These are phyloP conservation scores for Cinnamomum micranthum DNA, from an alignment of 164 flowering plant species.

Conservation along the genomic window DNA sequence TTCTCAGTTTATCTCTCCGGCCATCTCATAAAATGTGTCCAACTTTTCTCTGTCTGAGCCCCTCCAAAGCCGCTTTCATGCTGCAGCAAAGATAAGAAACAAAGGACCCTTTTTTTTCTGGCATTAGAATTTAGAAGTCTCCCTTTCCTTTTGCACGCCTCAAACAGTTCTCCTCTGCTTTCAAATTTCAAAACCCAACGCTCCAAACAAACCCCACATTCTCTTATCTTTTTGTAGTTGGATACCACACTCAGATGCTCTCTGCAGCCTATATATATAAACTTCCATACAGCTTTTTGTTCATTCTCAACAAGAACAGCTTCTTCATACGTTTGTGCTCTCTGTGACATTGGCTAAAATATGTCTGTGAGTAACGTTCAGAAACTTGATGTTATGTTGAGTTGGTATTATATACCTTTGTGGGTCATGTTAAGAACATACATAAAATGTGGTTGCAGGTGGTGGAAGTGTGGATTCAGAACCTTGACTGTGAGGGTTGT, in stretches of 20 bases:
- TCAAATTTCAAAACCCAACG: slow-evolving; percentile 3
- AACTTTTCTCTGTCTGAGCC: background rate
- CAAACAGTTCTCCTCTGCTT: background rate
- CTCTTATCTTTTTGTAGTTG: background rate
- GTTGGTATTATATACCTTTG: background rate
- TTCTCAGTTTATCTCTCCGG: background rate
- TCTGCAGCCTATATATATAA: background rate
- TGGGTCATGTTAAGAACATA: background rate
- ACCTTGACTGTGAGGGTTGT: slow-evolving; percentile 76
- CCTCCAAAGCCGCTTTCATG: background rate
- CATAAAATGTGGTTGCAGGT: slow-evolving; percentile 27
- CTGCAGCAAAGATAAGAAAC: background rate
- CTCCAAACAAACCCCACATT: background rate
- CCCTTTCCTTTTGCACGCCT: slow-evolving; percentile 7
- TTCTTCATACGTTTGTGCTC: background rate
- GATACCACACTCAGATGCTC: background rate
- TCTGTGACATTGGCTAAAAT: background rate
- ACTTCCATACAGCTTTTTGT: background rate
- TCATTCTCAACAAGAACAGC: background rate
- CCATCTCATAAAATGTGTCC: background rate
- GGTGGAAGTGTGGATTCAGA: slow-evolving; percentile 73
- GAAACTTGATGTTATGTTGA: background rate
- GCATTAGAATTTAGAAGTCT: background rate
- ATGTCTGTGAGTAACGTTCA: slow-evolving; percentile 16
- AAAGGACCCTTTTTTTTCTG: background rate